Conservation (phyloP, 1,139 yeast species). For the Kodamaea plutei region DNA sequence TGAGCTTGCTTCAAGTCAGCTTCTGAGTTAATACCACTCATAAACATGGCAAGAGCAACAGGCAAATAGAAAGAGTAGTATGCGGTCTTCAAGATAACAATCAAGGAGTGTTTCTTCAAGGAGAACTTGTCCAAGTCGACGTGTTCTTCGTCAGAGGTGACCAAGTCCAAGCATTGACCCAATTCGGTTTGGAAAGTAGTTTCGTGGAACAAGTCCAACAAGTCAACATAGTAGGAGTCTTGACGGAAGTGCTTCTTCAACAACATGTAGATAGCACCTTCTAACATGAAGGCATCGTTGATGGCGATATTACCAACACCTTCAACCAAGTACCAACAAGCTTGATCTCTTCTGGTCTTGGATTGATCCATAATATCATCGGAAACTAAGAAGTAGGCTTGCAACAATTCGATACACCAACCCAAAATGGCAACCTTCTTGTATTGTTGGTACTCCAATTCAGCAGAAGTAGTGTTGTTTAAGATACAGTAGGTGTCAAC, state of each 20-base stretch:
- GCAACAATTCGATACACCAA: constrained; percentile 93
- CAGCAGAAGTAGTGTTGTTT: constrained; percentile 56
- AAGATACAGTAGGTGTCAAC: constrained; percentile 86
- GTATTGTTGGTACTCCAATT: constrained; percentile 65
- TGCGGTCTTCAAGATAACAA: constrained; percentile 95
- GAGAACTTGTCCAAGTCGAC: constrained; percentile 88
- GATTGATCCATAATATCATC: constrained; percentile 99
- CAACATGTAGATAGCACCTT: constrained; percentile 86
- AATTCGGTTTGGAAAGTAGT: constrained; percentile 96
- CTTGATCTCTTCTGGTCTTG: constrained; percentile 96
- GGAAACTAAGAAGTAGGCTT: constrained; percentile 95
- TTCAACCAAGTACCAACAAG: constrained; percentile 90
- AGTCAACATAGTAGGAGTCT: constrained; percentile 81
- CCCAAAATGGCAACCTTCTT: constrained; percentile 86
- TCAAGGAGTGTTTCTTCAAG: constrained; percentile 85
- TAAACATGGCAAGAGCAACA: constrained; percentile 93
- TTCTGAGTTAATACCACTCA: constrained; percentile 72
- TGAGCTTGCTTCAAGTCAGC: constrained; percentile 82
- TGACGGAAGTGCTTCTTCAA: constrained; percentile 83
- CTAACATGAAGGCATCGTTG: constrained; percentile 95
- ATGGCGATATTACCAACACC: constrained; percentile 91
- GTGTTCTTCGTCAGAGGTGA: constrained; percentile 94
- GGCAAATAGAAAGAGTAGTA: constrained; percentile 97
- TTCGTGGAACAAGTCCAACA: constrained; percentile 88
- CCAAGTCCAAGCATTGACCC: constrained; percentile 92